These are phyloP conservation scores for Hsuehochloa calcarea DNA, from an alignment of 176 grass and related monocot species.

Conservation along the genomic window DNA sequence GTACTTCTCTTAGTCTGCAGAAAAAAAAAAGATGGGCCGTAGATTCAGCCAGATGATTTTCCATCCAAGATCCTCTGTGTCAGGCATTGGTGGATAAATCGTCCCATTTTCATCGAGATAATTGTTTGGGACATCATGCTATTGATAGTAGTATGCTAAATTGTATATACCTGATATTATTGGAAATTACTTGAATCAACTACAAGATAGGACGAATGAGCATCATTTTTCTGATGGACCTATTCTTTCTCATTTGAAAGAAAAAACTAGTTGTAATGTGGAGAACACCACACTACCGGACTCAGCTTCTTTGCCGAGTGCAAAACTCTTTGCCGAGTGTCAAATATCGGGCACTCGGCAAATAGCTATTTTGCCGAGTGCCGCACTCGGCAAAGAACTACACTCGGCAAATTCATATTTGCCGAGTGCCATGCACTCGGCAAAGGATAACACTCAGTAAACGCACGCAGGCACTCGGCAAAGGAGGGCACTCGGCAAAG, in stretches of 20 bases:
- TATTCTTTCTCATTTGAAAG: background rate
- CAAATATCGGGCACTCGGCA: too few species aligned
- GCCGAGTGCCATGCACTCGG: too few species aligned
- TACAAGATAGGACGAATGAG: background rate
- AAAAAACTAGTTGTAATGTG: background rate
- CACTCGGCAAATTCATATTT: too few species aligned
- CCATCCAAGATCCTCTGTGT: slow-evolving; percentile 4
- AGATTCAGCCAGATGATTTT: slow-evolving; percentile 12
- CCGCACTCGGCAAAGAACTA: too few species aligned
- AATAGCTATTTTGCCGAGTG: too few species aligned
- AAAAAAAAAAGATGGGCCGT: background rate
- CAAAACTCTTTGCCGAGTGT: too few species aligned
- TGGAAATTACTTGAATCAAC: background rate
- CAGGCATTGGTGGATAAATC: background rate
- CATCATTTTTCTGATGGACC: background rate
- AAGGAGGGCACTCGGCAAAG: too few species aligned
- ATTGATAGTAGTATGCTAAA: background rate
- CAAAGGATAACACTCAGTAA: too few species aligned
- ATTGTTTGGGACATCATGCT: background rate
- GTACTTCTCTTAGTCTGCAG: background rate
- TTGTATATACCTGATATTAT: background rate
- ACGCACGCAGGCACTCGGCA: too few species aligned
- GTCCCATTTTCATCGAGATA: background rate
- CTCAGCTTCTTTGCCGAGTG: too few species aligned
- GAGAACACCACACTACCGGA: background rate